These are phyloP conservation scores for Xanthoconium separans DNA, from an alignment of 1,284 basidiomycete species.

Conservation along the genomic window DNA sequence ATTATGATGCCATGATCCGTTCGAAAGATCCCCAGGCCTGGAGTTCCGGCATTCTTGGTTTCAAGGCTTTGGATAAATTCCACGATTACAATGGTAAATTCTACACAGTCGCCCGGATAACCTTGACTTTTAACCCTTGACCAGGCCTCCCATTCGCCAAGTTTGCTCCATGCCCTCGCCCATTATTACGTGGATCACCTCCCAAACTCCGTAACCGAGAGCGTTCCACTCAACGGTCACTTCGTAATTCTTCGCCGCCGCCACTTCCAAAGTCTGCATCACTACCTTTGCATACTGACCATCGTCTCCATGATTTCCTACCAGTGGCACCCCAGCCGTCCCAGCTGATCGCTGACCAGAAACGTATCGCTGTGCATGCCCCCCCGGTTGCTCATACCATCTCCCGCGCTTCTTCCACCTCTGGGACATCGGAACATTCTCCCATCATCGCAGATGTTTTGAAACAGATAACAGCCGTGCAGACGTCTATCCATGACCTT, in stretches of 20 bases:
- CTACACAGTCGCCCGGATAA: neutral
- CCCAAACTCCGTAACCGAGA: conserved; percentile 60
- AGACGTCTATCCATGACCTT: conserved; percentile 68
- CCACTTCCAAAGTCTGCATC: conserved; percentile 81
- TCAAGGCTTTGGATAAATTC: conserved; percentile 66
- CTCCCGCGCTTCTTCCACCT: conserved; percentile 26
- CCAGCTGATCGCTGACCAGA: conserved; percentile 37
- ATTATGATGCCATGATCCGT: conserved; percentile 59
- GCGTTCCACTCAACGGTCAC: conserved; percentile 46
- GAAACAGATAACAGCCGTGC: conserved; percentile 71
- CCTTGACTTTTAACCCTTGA: conserved; percentile 1
- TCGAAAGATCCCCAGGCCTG: conserved; percentile 71
- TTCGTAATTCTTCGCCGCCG: conserved; percentile 68
- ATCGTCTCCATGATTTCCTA: conserved; percentile 31
- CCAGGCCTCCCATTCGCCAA: conserved; percentile 53
- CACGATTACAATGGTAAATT: conserved; percentile 60
- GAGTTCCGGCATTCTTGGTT: conserved; percentile 68
- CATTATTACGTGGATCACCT: conserved; percentile 44
- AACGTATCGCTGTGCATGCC: conserved; percentile 34
- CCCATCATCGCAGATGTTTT: conserved; percentile 75
- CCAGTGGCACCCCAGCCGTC: conserved; percentile 37
- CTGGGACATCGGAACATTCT: conserved; percentile 51
- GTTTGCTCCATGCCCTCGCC: conserved; percentile 42
- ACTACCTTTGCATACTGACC: conserved; percentile 61
- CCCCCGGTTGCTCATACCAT: conserved; percentile 32